Evolutionary conservation across 2,329 filamentous ascomycete genomes (phyloP), one percentile per base, ranked within the genome.

Genomic region (Trichoderma breve): DNA sequence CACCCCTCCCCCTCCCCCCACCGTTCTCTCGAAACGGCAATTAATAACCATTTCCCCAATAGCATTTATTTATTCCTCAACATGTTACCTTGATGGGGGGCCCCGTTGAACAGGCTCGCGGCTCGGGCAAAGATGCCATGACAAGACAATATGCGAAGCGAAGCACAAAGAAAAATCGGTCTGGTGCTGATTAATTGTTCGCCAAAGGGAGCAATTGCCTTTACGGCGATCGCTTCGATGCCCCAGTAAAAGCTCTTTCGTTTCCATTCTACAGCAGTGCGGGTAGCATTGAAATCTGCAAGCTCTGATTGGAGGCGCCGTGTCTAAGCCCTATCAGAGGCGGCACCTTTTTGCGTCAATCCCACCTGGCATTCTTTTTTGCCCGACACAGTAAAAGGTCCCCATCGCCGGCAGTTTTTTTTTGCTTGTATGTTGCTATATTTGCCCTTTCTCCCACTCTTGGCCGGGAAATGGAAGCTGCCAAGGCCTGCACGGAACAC

Each of bases 261-360:
- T 18, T 43, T 43, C 36, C 15, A 43, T 18, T 43, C 36, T 43
- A 43, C 36, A 43, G 36, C 36, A 4, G 36, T 39, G 36, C 36
- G 36, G 36, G 36, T n/a, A 43, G 18, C 39, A 18, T 43, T 43
- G 39, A 43, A 51, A 32, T 8, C 30, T 34, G 30, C 57, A 14
- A 1, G 18, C n/a, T 60, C 28, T 60, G 57, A 60, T 60, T 60
- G 57, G 57, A 34, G 47, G 9, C 14, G 30, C 21, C 51, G 28
- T 24, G 63, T 32, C 65, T 47, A 68, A 68, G 65, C 65, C 64
- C 34, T 68, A 68, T 36, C 32, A 32, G 34, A 21, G 24, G 12
- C 65, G 65, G 53, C 65, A 58, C 18, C 34, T 58, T 58, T 58
- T 57, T 68, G 64, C 64, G 64, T 28, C 15, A 7, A 21, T n/a